Base-by-base conservation (phyloP, 2,329 filamentous ascomycete species). In the Xylogone sp. region DNA sequence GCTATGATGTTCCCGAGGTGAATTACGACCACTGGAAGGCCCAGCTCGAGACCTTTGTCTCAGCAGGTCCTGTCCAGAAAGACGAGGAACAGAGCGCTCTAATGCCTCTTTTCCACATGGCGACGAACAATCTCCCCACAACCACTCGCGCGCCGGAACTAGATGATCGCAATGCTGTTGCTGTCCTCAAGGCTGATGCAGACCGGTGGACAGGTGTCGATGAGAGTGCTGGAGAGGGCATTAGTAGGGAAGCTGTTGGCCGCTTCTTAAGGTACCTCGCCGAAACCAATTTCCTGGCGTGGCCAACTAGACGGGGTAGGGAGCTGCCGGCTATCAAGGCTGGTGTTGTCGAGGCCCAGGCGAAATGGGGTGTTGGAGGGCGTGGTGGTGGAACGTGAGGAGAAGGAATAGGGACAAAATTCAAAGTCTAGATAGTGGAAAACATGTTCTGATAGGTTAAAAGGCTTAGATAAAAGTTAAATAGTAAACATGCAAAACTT, bases 81-180 rank as follows among this genome's bases (percentile, higher is more conserved):
- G 55, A 55, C 49, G 39, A 54, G 54, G 84, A 87, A 59, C 82
- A 88, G 66, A 82, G 86, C 60, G 88, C 88, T 0, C 75, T 92
- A 16, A 56, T 86, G 66, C 85, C 85, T 0, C 77, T 90, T 1
- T 87, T 83, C 62, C 84, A 89, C 65, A 85, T 89, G 68, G 83
- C 84, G 12, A 82, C 79, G 0, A 77, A 77, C 2, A 80, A 89
- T 64, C 71, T 89, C 4, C 86, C 84, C 1, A 75, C 77, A 22
- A 82, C 81, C 57, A 87, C 84, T 27, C 81, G 80, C 50, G 84
- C 86, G 0, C 84, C 84, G 0, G 84, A 86, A 61, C 73, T 90
- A 4, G 83, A 87, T 56, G 85, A 87, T 60, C 22, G 44, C 29
- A 89, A 93, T 62, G 81, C 88, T 0, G 75, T 79, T 1, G 72